Evolutionary conservation across 2,329 filamentous ascomycete species (phyloP), one percentile per base, ranked within the genome.

Genomic region (Camillea tinctor): DNA sequence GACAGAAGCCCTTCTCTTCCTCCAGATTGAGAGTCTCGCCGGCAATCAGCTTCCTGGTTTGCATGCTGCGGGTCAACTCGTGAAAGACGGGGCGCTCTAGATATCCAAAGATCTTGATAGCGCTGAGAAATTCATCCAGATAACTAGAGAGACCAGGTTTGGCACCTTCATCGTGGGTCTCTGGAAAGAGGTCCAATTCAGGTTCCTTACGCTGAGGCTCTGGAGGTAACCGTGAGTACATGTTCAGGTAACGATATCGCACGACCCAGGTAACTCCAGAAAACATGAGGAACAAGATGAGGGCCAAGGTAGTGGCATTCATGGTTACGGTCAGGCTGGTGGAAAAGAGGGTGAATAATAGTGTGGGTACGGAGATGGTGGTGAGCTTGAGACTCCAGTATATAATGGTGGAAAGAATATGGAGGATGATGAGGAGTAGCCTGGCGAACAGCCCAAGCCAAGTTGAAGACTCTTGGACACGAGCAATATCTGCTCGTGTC

Each of bases 71-170:
- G 0, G 95, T 99, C 68, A 99, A 84, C 76, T 99, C 95, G 72
- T 99, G 96, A 71, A 99, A 99, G 50, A 99, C 95, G 0, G 95
- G 93, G 23, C 95, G 87, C 74, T 99, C 95, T 50, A 99, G 81
- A 72, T 98, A 99, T 8, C 95, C 95, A 77, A 99, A 99, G 60
- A 99, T 95, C 76, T 98, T 99, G 79, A 99, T 99, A 26, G 96
- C 95, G 73, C 93, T 98, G 21, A 99, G 80, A 69, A 99, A 99
- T 74, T 99, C 96, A 76, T 99, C 95, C 23, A 99, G 82, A 69
- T 99, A 99, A 73, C 93, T 99, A n/a, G 92, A 88, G 51, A 99
- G 81, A 0, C 94, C 95, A 0, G 93, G 88, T 75, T 99, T 99
- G 26, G 88, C 88, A 64, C 93, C 93, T 54, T 90, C 90, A 67